Base-by-base conservation (phyloP, 257 asterid species). In the Solanum tarijense region DNA sequence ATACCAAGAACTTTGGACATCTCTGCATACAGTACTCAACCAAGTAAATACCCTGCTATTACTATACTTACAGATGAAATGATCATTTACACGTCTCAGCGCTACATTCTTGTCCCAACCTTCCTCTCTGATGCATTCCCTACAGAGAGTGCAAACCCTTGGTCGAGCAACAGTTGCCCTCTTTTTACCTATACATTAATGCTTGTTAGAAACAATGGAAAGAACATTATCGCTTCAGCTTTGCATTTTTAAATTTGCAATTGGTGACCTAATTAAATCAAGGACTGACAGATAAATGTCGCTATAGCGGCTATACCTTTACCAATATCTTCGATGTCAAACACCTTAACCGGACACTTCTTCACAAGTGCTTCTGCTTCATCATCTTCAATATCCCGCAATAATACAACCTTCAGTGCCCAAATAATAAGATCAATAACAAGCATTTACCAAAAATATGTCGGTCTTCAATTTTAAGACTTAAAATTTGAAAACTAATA, bases 271-370 rank as follows among this genome's bases (percentile, higher is more conserved):
- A 87, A 87, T 79, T 39, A 75, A 68, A 87, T 52, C 52, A 13
- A 52, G 18, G 20, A 29, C 39, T 16, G 85, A 79, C 85, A 29
- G 39, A 81, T 29, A 25, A 43, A 82, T 82, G 79, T 79, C 86
- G 83, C 48, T 90, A 88, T 86, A 96, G 79, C 66, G 73, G 86
- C 75, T 90, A 88, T 86, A 96, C 98, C 96, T 90, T 89, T 89
- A 86, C 95, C 95, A 68, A 95, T 89, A 90, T 96, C 99, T 92
- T 95, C 99, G 46, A 96, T 96, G 87, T 95, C 99, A 90, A 96
- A 97, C 84, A 96, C 99, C 13, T 94, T 93, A 87, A 90, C 94
- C 1, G 98, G 99, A 87, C 99, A 97, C 91, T 92, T 96, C 94
- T 90, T 91, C 84, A 92, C 94, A 87, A 97, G 98, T 89, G 94